Conservation (phyloP, 2,329 filamentous ascomycete species). For the Aspergillus fijiensis region DNA sequence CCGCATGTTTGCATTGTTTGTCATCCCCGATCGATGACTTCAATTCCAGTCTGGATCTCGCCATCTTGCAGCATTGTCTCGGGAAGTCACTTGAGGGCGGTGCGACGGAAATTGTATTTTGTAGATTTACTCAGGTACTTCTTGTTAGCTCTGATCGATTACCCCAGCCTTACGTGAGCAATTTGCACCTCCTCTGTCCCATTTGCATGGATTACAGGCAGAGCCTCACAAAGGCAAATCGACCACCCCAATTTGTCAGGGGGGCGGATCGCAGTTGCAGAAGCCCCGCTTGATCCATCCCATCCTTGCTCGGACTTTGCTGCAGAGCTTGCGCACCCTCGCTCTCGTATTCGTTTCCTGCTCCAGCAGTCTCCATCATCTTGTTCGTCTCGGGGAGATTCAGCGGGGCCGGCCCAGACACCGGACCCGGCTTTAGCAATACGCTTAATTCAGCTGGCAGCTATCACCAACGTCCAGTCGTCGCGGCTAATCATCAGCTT, state of each 20-base stretch:
- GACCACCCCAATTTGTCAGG: neutral
- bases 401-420: slow-evolving; percentile 17
- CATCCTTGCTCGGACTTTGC: neutral
- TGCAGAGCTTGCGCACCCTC: neutral
- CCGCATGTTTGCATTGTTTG: slow-evolving; percentile 30
- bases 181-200: neutral
- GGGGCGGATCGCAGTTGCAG: neutral
- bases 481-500: neutral
- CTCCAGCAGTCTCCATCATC: neutral
- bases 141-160: neutral
- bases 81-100: neutral
- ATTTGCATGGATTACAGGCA: neutral
- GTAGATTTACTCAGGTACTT: neutral
- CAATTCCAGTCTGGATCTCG: neutral
- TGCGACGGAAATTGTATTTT: neutral
- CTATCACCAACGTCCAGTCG: neutral
- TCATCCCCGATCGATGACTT: slow-evolving; percentile 3
- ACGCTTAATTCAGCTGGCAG: slow-evolving; percentile 4
- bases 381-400: neutral
- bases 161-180: no score
- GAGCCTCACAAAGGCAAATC: neutral
- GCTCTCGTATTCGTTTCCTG: neutral
- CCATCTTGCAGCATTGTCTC: neutral
- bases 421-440: slow-evolving; percentile 10
- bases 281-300: neutral